Percentiles rank a stretch among this genome's conserved stretches.
These are phyloP conservation scores for Nannochloropsis gaditana DNA, from an alignment of 108 stramenopile genomes.

Conservation along the genomic window DNA sequence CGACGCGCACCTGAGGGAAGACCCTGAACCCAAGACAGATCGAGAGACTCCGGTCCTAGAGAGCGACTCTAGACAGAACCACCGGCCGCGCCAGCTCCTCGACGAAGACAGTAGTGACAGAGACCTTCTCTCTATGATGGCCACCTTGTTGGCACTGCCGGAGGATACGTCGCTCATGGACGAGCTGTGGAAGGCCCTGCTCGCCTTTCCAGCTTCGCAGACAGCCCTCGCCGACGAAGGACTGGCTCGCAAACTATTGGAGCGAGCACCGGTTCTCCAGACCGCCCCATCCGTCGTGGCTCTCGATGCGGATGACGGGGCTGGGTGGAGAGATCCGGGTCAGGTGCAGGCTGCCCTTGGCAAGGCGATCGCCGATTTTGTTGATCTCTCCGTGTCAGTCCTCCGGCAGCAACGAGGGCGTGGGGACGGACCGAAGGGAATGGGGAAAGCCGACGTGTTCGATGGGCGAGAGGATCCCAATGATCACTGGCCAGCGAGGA, in stretches of 20 bases:
- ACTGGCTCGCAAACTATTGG: not conserved
- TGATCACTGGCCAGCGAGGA: not conserved
- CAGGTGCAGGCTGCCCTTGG: not conserved
- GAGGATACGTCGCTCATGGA: not conserved
- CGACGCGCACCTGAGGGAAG: not conserved
- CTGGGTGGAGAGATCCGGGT: not conserved
- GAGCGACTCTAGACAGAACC: no score
- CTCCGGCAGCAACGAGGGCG: not conserved
- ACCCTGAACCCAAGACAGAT: not conserved
- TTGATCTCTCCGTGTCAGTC: not conserved
- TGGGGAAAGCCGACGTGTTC: not conserved
- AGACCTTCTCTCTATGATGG: not conserved
- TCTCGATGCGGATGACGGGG: not conserved
- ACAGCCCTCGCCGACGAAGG: not conserved
- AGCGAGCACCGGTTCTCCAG: not conserved
- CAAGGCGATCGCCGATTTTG: not conserved
- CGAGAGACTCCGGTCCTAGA: no score
- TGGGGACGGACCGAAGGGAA: not conserved
- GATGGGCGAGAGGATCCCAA: not conserved
- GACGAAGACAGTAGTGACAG: not conserved
- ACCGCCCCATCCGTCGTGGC: not conserved
- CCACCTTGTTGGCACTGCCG: not conserved
- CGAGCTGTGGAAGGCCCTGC: not conserved
- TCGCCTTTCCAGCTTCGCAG: not conserved
- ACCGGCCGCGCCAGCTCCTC: no score